Conservation (phyloP, 805 yeast species). For the Hanseniaspora singularis region DNA sequence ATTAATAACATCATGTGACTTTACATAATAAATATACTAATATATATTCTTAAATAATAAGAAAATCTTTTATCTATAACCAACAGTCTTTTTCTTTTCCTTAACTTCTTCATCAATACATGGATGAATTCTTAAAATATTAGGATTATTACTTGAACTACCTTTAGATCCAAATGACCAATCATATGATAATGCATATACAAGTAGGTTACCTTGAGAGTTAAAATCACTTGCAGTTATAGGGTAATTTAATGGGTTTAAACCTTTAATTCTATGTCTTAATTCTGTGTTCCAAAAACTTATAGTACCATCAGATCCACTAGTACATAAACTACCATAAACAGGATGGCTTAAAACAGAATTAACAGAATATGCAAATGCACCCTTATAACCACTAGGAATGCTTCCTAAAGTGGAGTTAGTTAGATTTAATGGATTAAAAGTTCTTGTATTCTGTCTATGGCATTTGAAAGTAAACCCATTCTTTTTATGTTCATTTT, state of each 20-base stretch:
- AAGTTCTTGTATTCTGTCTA: constrained; percentile 38
- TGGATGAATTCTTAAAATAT: constrained; percentile 68
- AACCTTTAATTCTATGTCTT: constrained; percentile 71
- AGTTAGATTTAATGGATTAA: constrained; percentile 10
- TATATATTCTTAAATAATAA: no score
- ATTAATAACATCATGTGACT: no score
- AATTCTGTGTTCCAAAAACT: constrained; percentile 95
- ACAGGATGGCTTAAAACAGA: constrained; percentile 76
- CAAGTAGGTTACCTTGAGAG: constrained; percentile 69
- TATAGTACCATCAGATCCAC: constrained; percentile 89
- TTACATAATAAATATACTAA: no score
- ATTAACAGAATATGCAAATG: constrained; percentile 63
- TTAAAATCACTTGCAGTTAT: constrained; percentile 73
- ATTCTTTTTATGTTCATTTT: constrained; percentile 51
- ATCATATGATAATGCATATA: constrained; percentile 86
- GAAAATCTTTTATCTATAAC: no score
- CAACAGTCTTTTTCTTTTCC: constrained; percentile 29
- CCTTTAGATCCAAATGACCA: constrained; percentile 87
- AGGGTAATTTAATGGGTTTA: constrained; percentile 53
- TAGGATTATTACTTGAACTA: constrained; percentile 65
- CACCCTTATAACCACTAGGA: constrained; percentile 36
- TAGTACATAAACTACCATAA: constrained; percentile 83
- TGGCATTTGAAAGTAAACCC: constrained; percentile 94
- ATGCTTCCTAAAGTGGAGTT: constrained; percentile 37
- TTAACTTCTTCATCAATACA: constrained; percentile 78